phyloP scores from a whole-genome alignment of 2,329 filamentous ascomycete genomes.

The Arachnopeziza araneosa region DNA sequence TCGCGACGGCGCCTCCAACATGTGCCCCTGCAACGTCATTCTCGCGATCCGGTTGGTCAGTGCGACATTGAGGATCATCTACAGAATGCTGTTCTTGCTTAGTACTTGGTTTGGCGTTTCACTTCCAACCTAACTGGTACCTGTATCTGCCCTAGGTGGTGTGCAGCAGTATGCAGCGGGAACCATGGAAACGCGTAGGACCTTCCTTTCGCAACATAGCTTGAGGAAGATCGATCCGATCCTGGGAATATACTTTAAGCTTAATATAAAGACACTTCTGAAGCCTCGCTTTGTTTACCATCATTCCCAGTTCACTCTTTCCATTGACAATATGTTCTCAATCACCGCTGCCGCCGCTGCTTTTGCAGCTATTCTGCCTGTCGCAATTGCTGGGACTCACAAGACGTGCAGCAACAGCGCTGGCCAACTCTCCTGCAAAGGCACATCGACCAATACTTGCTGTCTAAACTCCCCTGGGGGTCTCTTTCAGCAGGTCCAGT shows the following conservation, averaged over 20 bases:
- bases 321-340: neutral
- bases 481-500: constrained; percentile 67
- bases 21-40: neutral
- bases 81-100: neutral
- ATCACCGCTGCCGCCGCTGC: neutral
- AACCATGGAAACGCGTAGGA: neutral
- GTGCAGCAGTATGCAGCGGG: neutral
- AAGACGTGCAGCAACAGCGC: neutral
- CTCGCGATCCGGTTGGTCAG: neutral
- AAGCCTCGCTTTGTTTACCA: neutral
- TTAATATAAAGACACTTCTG: neutral
- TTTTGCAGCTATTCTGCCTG: neutral
- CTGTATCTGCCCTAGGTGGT: neutral
- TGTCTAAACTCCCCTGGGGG: constrained; percentile 71
- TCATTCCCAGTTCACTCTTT: neutral
- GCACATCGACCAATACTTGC: constrained; percentile 37
- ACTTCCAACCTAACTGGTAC: neutral
- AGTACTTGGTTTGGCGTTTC: neutral
- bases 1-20: neutral
- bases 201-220: neutral
- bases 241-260: neutral
- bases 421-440: neutral
- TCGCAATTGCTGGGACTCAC: neutral
- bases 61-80: neutral
- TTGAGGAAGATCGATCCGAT: neutral